Base-by-base conservation (phyloP, 2,329 filamentous ascomycete species). In the Penicillium sp. region DNA sequence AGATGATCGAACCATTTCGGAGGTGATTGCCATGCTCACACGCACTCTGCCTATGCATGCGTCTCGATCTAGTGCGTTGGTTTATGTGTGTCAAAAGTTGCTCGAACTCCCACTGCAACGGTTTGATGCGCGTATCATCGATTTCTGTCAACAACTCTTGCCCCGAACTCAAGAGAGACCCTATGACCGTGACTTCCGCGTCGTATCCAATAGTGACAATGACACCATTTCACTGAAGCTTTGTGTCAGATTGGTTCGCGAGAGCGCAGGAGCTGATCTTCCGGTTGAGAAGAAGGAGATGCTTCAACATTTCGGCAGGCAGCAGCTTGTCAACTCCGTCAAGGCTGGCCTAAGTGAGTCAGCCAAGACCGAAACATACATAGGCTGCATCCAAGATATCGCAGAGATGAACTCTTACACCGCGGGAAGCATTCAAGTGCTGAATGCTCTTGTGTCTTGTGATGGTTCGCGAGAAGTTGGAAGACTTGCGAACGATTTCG, bases 1-100 rank as follows among this genome's bases (percentile, higher is more conserved):
- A 66, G 92, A 97, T 70, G 88, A 90, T 4, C 84, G 92, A 52
- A 87, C 93, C n/a, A 86, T 90, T 7, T 87, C 92, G 47, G 92
- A 92, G 27, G 83, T 95, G 22, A 79, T 92, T 45, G 79, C 80
- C 16, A 89, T 96, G 84, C 74, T 88, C 24, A 68, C 68, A 14
- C 71, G 71, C 36, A 79, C 83, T 8, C 73, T 81, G 48, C 67
- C 67, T 8, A 76, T 83, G 59, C 73, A 78, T 52, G 40, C 75
- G 73, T 68, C 71, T 66, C 34, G 58, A 55, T 56, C 70, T 58
- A 54, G 75, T 75, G 58, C 77, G 5, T 71, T 91, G 38, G 69
- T 88, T 6, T 87, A 91, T 65, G 72, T 93, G 29, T 90, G 87
- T 65, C 77, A 82, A 47, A 95, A 94, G 69, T 79, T 94, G 24